These are phyloP conservation scores for Salicornia ramosissima DNA, from an alignment of 148 eudicot species.

Conservation along the genomic window DNA sequence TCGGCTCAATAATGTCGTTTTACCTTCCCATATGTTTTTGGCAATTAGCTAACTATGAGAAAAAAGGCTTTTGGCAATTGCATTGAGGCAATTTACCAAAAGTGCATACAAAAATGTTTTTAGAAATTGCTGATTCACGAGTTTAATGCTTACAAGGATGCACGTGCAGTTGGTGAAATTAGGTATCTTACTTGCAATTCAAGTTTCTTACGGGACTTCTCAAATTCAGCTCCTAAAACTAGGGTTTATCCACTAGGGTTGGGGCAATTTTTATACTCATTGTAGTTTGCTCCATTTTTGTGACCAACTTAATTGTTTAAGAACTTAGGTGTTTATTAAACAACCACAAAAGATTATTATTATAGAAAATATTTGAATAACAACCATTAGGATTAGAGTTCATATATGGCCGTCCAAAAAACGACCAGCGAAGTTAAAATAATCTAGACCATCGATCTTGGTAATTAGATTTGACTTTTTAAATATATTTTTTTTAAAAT, in stretches of 20 bases:
- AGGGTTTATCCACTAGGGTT: background rate
- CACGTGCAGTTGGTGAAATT: slow-evolving; percentile 22
- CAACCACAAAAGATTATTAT: no score
- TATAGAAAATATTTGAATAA: no score
- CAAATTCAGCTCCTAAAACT: background rate
- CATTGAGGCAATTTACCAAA: slow-evolving; percentile 8
- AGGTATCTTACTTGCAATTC: slow-evolving; percentile 8
- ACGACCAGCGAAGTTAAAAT: no score
- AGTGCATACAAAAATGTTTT: background rate
- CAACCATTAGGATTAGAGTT: no score
- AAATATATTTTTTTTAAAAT: no score
- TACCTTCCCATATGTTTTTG: no score
- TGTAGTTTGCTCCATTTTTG: background rate
- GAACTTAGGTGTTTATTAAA: no score
- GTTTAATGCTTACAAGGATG: slow-evolving; percentile 24
- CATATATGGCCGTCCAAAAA: no score
- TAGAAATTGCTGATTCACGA: slow-evolving; percentile 11
- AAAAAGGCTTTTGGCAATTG: background rate
- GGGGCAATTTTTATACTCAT: background rate
- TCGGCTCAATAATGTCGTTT: no score
- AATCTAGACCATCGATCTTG: no score
- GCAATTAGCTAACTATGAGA: background rate
- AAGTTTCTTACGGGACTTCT: slow-evolving; percentile 7
- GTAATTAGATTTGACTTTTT: no score
- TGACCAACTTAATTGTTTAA: no score